Evolutionary conservation across 768 basidiomycete genomes (phyloP).

Genomic region (Lactarius vividus): DNA sequence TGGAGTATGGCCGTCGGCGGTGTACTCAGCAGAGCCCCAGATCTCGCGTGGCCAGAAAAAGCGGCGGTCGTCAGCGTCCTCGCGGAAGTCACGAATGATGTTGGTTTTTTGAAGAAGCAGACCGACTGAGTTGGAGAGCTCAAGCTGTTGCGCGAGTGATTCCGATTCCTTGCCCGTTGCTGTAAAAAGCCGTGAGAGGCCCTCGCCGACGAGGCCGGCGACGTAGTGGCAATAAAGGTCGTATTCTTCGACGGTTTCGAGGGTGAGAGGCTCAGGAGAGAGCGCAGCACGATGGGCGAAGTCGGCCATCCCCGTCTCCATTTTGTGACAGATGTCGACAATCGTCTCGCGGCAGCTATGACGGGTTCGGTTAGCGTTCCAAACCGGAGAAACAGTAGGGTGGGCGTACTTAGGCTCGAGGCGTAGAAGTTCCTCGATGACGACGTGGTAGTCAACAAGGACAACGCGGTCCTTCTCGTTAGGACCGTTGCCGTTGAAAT

Average conservation of each 20-base stretch:
- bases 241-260: conserved; percentile 80
- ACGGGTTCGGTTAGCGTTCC: background rate
- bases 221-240: conserved; percentile 99
- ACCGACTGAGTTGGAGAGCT: conserved; percentile 93
- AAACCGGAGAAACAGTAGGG: conserved; percentile 12
- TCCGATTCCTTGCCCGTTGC: conserved; percentile 78
- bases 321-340: conserved; percentile 77
- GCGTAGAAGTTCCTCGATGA: conserved; percentile 75
- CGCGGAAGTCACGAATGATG: conserved; percentile 92
- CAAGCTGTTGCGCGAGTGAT: conserved; percentile 76
- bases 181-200: conserved; percentile 83
- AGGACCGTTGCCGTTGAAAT: conserved; percentile 75
- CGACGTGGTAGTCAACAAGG: conserved; percentile 75
- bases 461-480: conserved; percentile 86
- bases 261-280: conserved; percentile 62
- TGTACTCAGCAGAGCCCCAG: conserved; percentile 64
- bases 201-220: conserved; percentile 96
- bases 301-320: conserved; percentile 95
- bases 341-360: conserved; percentile 75
- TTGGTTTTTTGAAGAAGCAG: conserved; percentile 96
- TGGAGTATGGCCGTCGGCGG: conserved; percentile 33
- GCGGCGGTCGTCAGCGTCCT: conserved; percentile 81
- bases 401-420: conserved; percentile 60
- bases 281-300: conserved; percentile 78
- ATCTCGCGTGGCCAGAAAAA: conserved; percentile 96